Percentiles rank a stretch among this genome's conserved stretches.
These are phyloP conservation scores for Colletotrichum sp. DNA, from an alignment of 2,329 filamentous ascomycete genomes.

Conservation along the genomic window DNA sequence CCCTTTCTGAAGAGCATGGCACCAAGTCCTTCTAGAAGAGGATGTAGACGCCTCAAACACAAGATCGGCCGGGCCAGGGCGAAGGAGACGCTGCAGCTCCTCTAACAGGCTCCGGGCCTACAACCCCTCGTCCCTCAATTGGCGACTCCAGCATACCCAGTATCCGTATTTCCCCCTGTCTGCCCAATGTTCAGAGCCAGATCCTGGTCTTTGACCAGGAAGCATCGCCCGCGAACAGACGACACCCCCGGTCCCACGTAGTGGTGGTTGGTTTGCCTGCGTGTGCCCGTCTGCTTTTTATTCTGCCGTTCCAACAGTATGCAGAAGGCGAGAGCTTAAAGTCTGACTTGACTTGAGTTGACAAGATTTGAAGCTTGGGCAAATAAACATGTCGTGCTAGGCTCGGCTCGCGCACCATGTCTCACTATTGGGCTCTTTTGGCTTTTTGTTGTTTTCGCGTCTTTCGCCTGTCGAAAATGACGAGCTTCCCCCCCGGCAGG, in stretches of 20 bases:
- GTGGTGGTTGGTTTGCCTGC: neutral
- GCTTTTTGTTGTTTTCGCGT: neutral
- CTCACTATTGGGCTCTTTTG: neutral
- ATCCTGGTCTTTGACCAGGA: neutral
- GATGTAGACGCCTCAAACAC: constrained; percentile 2
- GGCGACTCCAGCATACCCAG: neutral
- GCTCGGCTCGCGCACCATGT: neutral
- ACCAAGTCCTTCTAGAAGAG: constrained; percentile 13
- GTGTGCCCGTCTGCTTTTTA: neutral
- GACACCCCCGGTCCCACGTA: neutral
- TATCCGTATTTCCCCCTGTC: neutral
- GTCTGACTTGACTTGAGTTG: neutral
- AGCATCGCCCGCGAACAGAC: neutral
- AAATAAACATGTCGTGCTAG: neutral
- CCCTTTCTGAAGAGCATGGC: neutral
- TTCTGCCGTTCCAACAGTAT: neutral
- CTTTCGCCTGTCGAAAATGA: neutral
- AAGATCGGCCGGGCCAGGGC: constrained; percentile 10
- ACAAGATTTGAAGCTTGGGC: neutral
- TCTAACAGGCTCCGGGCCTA: neutral
- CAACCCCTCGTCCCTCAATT: neutral
- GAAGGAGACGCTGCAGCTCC: neutral
- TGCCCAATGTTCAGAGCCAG: neutral
- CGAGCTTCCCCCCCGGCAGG: neutral
- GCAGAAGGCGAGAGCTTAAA: neutral